phyloP scores from a whole-genome alignment of 805 yeast genomes.

The Isabelozyma pseudorhagii region DNA sequence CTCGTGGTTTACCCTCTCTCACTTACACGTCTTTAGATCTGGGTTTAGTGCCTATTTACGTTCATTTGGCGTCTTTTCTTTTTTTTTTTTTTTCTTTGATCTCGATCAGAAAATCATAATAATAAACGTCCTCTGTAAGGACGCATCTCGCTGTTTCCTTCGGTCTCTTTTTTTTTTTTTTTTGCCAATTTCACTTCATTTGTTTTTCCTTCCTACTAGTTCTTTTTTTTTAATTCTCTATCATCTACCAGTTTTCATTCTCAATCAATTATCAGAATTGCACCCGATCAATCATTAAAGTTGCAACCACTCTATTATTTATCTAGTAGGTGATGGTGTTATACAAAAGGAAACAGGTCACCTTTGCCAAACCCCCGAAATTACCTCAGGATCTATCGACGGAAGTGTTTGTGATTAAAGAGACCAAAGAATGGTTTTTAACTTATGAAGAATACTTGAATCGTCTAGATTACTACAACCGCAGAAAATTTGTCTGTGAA shows the following conservation, averaged over 20 bases:
- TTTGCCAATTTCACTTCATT: not conserved
- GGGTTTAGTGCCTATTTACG: too few species aligned
- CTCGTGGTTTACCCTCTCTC: not conserved
- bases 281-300: too few species aligned
- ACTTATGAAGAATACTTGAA: slow-evolving; percentile 72
- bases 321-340: slow-evolving; percentile 52
- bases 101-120: not conserved
- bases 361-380: slow-evolving; percentile 52
- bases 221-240: not conserved
- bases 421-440: slow-evolving; percentile 86
- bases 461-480: slow-evolving; percentile 68
- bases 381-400: slow-evolving; percentile 54
- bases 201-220: not conserved
- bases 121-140: not conserved
- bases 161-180: not conserved
- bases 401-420: slow-evolving; percentile 77
- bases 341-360: slow-evolving; percentile 70
- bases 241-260: not conserved
- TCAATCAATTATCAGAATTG: not conserved
- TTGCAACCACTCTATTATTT: too few species aligned
- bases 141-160: not conserved
- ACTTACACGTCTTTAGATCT: not conserved
- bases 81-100: not conserved
- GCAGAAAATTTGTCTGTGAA: slow-evolving; percentile 88
- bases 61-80: not conserved